Evolutionary conservation across 106 monocot species (phyloP), one percentile per base, ranked within the genome.

Genomic region (Dendrobium nobile): DNA sequence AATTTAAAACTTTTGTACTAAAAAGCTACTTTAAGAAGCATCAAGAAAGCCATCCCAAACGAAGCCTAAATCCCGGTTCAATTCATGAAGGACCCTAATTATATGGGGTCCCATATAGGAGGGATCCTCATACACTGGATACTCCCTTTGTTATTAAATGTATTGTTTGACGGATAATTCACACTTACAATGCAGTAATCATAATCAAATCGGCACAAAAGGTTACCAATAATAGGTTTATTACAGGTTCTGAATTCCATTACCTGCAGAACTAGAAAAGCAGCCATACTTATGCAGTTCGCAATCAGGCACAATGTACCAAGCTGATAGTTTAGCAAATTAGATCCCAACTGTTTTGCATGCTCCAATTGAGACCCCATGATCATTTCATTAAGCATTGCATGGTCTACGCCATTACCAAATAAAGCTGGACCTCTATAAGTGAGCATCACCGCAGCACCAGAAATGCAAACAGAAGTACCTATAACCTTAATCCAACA

Each of bases 201-300:
- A 65, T 22, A 24, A 65, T 65, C 64, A 65, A 0, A 65, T 15
- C 64, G 27, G 64, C 26, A 65, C 7, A 65, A 24, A 65, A 26
- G 22, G n/a, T 26, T 65, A 65, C 2, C n/a, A 26, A 65, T 8
- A 65, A 24, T 8, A 65, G 24, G 26, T 65, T 65, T 24, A 65
- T 7, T 65, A 65, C 22, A 65, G 64, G n/a, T 65, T 8, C 64
- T 65, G 9, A 65, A 65, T 9, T 72, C 37, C 72, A 72, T 54
- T 88, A 96, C 96, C 94, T 97, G 97, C 41, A 97, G 79, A 84
- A 87, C 90, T 15, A 97, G 79, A 90, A 87, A 97, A 77, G 85
- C 79, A 75, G 90, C 97, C 97, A 97, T 94, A 81, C 91, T 87
- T 41, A 92, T 79, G 40, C 94, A 97, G 70, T 98, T 98, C 33